Base-by-base conservation (phyloP, 306 rosid genomes). In the Ormosia emarginata region DNA sequence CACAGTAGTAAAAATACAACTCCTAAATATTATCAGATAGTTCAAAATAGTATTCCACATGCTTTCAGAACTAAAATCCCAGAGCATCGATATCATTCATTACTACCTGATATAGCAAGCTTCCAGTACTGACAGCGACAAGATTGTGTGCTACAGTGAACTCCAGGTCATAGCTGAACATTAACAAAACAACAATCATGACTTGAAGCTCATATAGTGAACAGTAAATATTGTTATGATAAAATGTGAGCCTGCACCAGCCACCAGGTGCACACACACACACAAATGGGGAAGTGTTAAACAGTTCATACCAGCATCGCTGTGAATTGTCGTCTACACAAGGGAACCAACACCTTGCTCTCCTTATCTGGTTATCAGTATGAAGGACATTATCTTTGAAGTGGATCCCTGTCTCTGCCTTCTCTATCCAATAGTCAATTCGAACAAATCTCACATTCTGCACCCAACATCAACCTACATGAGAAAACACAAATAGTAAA, bases 261-360 rank as follows among this genome's bases (percentile, higher is more conserved):
- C 64, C 66, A 69, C 13, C 62, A 11, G 41, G 73, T 34, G 40
- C 34, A 0, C 47, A 5, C 47, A 15, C 52, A 52, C 69, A 40
- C 67, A 44, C 61, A 79, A 11, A 62, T 3, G 12, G 11, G 30
- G 0, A 69, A 71, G 67, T 14, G 62, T 30, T 36, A 57, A 77
- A 78, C 81, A 81, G 66, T 39, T 41, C 78, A n/a, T 92, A 94
- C 99, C 97, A 92, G 89, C 99, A 95, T 82, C 81, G 90, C 85
- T 95, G 98, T 43, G 87, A 88, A 87, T 81, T 85, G 90, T 93
- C 97, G 79, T 95, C 98, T 50, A 91, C 85, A 80, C 99, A 95
- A 33, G 99, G 99, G 87, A 95, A 95, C 98, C 98, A 95, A 82
- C 98, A 95, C 67, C 97, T 86, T 32, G 98, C 98, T 71, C 94